A percentile compares a stretch with the other conserved stretches of the same genome.
Conservation (phyloP, 352 stramenopile genomes). For the Globisporangium recalcitrans region DNA sequence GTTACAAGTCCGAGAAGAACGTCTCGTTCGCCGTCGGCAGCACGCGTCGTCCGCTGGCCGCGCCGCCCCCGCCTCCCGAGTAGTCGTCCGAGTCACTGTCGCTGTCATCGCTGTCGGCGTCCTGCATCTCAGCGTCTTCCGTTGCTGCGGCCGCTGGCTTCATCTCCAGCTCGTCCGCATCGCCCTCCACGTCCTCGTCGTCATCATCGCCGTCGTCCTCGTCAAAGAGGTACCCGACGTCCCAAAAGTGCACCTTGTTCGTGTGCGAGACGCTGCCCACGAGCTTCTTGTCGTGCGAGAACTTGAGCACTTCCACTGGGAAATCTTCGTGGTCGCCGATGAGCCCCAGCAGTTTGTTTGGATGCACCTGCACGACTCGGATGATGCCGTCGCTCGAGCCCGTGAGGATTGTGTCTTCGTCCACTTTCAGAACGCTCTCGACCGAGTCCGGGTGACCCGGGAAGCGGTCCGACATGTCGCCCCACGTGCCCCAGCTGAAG, state of each 20-base stretch:
- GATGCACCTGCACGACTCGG: constrained; percentile 92
- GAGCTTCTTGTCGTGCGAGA: constrained; percentile 84
- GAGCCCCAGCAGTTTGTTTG: constrained; percentile 95
- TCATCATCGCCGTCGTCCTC: constrained; percentile 79
- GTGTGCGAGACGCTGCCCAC: constrained; percentile 93
- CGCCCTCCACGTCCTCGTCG: constrained; percentile 51
- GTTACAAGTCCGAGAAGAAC: constrained; percentile 83
- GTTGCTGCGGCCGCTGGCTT: constrained; percentile 22
- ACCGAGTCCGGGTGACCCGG: constrained; percentile 93
- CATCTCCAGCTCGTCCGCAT: constrained; percentile 25
- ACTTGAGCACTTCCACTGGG: constrained; percentile 90
- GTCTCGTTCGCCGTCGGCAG: constrained; percentile 69
- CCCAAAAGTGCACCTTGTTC: constrained; percentile 94
- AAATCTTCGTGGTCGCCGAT: constrained; percentile 95
- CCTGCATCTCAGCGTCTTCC: constrained; percentile 78
- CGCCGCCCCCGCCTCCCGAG: constrained; percentile 13
- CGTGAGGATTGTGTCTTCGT: constrained; percentile 96
- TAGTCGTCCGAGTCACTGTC: constrained; percentile 37
- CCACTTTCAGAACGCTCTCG: constrained; percentile 93
- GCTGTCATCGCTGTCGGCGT: constrained; percentile 75
- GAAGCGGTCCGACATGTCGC: constrained; percentile 95
- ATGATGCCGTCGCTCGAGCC: constrained; percentile 95
- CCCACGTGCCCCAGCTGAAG: constrained; percentile 94
- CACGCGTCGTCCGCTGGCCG: constrained; percentile 32
- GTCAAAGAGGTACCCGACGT: constrained; percentile 90